Evolutionary conservation across 2,329 filamentous ascomycete genomes (phyloP).

Genomic region (Alternaria sp.): DNA sequence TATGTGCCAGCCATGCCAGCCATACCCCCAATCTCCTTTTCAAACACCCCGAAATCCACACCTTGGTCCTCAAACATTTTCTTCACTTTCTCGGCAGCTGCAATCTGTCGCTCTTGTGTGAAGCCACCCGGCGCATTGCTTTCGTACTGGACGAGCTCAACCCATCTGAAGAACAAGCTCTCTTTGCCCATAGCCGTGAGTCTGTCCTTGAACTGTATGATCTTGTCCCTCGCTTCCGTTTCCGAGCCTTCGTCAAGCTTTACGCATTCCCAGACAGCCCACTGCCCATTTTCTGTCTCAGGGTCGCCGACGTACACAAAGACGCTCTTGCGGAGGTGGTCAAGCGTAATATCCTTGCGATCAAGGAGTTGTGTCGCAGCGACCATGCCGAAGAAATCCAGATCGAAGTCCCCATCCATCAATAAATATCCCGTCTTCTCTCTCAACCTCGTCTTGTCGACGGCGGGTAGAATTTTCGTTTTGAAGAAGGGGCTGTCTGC

Average conservation of each 20-base stretch:
- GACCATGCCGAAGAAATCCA: slow-evolving; percentile 86
- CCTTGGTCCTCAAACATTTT: slow-evolving; percentile 76
- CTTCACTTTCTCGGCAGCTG: slow-evolving; percentile 76
- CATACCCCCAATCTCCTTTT: slow-evolving; percentile 72
- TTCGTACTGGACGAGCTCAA: slow-evolving; percentile 90
- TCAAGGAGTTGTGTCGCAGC: slow-evolving; percentile 75
- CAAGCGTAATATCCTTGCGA: slow-evolving; percentile 64
- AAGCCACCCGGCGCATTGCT: slow-evolving; percentile 81
- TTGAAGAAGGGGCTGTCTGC: slow-evolving; percentile 66
- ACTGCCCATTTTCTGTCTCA: slow-evolving; percentile 64
- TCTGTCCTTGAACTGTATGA: slow-evolving; percentile 80
- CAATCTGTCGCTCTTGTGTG: slow-evolving; percentile 74
- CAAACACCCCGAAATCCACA: slow-evolving; percentile 84
- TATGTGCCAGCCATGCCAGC: slow-evolving; percentile 50
- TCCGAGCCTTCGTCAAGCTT: slow-evolving; percentile 61
- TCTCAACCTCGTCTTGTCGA: slow-evolving; percentile 70
- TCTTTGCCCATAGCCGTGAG: slow-evolving; percentile 82
- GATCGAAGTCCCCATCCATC: slow-evolving; percentile 84
- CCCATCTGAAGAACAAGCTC: slow-evolving; percentile 88
- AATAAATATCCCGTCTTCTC: slow-evolving; percentile 88
- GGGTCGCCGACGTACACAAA: slow-evolving; percentile 49
- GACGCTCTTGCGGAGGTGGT: slow-evolving; percentile 76
- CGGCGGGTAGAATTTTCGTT: slow-evolving; percentile 71
- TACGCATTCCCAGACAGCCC: slow-evolving; percentile 72
- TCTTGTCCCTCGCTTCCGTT: slow-evolving; percentile 73